Conservation (phyloP, 106 monocot genomes). For the Acorus calamus region DNA sequence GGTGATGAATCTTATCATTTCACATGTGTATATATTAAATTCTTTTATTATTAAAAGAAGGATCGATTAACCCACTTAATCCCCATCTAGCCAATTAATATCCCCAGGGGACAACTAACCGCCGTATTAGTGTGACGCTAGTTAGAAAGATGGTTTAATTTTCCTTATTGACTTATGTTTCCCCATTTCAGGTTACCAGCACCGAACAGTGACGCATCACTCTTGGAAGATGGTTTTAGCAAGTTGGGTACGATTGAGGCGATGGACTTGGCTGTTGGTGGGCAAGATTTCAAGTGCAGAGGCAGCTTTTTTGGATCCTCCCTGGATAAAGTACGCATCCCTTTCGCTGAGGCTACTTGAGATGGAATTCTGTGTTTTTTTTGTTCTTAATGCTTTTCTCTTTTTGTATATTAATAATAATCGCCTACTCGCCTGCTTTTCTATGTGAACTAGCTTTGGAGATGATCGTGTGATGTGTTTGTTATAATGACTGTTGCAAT, state of each 20-base stretch:
- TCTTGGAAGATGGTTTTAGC: not conserved
- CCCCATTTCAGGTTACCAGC: constrained; percentile 5
- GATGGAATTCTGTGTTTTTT: not conserved
- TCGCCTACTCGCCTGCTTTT: too few relatives aligned
- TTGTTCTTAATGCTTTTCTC: too few relatives aligned
- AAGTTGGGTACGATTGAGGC: constrained; percentile 2
- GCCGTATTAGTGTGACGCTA: not conserved
- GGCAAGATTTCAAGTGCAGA: constrained; percentile 41
- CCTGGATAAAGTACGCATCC: constrained; percentile 34
- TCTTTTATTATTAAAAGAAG: too few relatives aligned
- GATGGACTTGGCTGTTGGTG: constrained; percentile 12
- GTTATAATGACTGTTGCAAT: too few relatives aligned
- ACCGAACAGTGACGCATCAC: not conserved
- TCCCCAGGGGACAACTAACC: not conserved
- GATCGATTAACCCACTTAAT: too few relatives aligned
- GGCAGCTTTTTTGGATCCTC: constrained; percentile 30
- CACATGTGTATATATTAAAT: too few relatives aligned
- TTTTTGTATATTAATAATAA: too few relatives aligned
- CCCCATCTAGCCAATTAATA: too few relatives aligned
- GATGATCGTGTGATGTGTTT: too few relatives aligned
- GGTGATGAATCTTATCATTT: too few relatives aligned
- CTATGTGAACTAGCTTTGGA: too few relatives aligned
- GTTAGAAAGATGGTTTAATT: constrained; percentile 8
- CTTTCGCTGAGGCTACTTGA: constrained; percentile 49
- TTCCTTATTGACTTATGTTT: not conserved